Evolutionary conservation across 805 yeast species (phyloP), one percentile per base, ranked within the genome.

Genomic region (Saccharomycopsis sp.): DNA sequence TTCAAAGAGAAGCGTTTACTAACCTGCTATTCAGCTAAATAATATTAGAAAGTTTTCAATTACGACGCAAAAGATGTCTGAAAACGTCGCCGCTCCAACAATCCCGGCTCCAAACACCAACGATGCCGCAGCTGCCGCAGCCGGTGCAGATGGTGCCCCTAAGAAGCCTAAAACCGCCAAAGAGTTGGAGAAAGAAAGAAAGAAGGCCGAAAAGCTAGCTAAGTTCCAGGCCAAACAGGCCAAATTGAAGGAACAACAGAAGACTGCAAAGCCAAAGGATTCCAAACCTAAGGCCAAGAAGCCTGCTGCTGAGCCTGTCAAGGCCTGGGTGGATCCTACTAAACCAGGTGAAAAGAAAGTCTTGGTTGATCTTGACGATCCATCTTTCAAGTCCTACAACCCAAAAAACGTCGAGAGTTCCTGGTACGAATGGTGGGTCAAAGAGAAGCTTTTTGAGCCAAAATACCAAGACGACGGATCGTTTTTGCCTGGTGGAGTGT

Each of bases 371-470:
- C 80, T 94, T 56, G 97, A 93, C 50, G 96, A 92, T 70, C 92
- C 97, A 22, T 85, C 97, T 20, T 83, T 94, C 71, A 92, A 94
- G 73, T 93, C 98, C 8, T 94, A 94, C 73, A 88, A 83, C 68
- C 99, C 99, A 38, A 82, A 83, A 66, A 87, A 86, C 66, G 97
- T 94, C 53, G 99, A 94, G 75, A 86, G 96, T 58, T 89, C 97
- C 14, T 94, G 99, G 99, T 93, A 93, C 74, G 83, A 81, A 19
- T 94, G 99, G 98, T 94, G 99, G 99, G 86, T 82, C 61, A 78
- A 87, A 67, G 80, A 89, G 72, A 96, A 94, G 19, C 84, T 83
- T 68, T 94, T 94, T 68, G 86, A 87, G 73, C 99, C 99, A 19
- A 88, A 89, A 70, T 84, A 87, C 65, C 78, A 85, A 52, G 79